Conservation (phyloP, 352 stramenopile species). For the Thraustotheca clavata region DNA sequence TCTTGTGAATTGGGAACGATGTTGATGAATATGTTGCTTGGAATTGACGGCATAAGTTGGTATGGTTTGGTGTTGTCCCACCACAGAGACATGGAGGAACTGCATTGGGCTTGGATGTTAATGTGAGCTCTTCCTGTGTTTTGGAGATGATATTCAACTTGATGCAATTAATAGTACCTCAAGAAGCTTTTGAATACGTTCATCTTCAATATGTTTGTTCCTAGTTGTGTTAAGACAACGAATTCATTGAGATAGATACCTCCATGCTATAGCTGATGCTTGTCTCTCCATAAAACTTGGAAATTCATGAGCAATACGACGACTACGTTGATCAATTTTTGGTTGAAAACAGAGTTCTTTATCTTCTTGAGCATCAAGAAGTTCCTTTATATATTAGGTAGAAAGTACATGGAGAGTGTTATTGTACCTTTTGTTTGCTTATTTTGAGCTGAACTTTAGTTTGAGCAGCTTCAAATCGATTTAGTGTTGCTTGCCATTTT, state of each 20-base stretch:
- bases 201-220: conserved; percentile 17
- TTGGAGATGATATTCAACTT: background rate
- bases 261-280: conserved; percentile 6
- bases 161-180: background rate
- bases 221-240: background rate
- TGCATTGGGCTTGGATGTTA: background rate
- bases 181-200: conserved; percentile 13
- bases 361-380: background rate
- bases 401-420: background rate
- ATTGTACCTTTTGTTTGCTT: background rate
- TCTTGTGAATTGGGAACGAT: conserved; percentile 9
- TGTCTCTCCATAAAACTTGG: conserved; percentile 14
- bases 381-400: background rate
- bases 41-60: background rate
- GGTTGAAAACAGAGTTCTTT: conserved; percentile 9
- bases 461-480: background rate
- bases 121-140: background rate
- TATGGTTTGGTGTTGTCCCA: background rate
- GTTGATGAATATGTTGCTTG: background rate
- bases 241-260: background rate
- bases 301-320: conserved; percentile 5
- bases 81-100: conserved; percentile 13
- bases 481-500: conserved; percentile 9
- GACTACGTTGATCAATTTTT: conserved; percentile 9
- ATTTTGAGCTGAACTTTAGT: conserved; percentile 3